A percentile compares a stretch with the other conserved stretches of the same genome.
Conservation (phyloP, 2,329 filamentous ascomycete genomes). For the Elsinoe perseae region DNA sequence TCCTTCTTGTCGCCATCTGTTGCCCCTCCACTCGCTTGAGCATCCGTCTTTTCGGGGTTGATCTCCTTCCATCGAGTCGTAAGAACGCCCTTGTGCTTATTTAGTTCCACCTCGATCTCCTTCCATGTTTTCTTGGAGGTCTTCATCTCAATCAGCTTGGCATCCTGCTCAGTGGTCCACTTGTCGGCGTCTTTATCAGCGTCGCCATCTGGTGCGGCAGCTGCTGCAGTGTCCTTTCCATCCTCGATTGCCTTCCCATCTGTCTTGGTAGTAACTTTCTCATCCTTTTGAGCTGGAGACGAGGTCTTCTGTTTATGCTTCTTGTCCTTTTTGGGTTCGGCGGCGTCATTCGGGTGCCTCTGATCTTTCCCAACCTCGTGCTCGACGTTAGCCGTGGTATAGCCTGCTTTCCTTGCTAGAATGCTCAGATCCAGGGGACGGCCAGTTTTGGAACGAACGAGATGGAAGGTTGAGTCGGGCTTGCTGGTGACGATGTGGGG, state of each 20-base stretch:
- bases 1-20: slow-evolving; percentile 18
- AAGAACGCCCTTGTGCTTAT: slow-evolving; percentile 23
- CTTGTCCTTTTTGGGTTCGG: neutral
- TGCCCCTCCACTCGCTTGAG: slow-evolving; percentile 14
- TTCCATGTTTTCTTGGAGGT: slow-evolving; percentile 27
- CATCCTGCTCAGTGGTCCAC: slow-evolving; percentile 36
- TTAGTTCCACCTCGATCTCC: slow-evolving; percentile 27
- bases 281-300: neutral
- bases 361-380: neutral
- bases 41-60: slow-evolving; percentile 23
- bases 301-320: slow-evolving; percentile 5
- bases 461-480: neutral
- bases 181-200: slow-evolving; percentile 4
- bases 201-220: neutral
- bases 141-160: slow-evolving; percentile 33
- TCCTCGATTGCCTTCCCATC: neutral
- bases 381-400: neutral
- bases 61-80: slow-evolving; percentile 32
- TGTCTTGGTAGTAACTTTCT: neutral
- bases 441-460: neutral
- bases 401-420: neutral
- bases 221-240: neutral
- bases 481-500: neutral
- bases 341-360: neutral
- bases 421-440: neutral